Percentiles rank a stretch among this genome's conserved stretches.
Evolutionary conservation across 169 alveolate species (phyloP).

Genomic region (Neospora caninum): DNA sequence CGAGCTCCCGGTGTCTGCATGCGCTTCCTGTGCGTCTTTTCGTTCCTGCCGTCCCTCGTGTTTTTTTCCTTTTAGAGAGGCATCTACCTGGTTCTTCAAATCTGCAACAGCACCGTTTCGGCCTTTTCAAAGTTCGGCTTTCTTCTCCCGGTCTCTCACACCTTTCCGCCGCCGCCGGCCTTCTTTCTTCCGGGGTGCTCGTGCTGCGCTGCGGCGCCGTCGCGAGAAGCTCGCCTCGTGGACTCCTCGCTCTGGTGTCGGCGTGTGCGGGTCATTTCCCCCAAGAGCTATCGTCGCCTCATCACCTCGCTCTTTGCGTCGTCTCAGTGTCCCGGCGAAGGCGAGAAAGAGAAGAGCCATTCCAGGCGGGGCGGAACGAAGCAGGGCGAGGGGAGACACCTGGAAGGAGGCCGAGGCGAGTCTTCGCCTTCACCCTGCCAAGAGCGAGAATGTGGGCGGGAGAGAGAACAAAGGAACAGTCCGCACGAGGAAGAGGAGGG

Average conservation of each 20-base stretch:
- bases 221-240: neutral
- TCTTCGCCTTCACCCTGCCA: too few relatives aligned
- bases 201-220: neutral
- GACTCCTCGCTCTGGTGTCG: neutral
- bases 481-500: neutral
- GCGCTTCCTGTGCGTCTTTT: too few relatives aligned
- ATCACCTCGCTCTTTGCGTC: neutral
- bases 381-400: neutral
- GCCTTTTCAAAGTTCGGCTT: neutral
- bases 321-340: neutral
- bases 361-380: neutral
- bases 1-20: too few relatives aligned
- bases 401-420: neutral
- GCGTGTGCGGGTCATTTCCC: neutral
- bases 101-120: neutral
- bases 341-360: neutral
- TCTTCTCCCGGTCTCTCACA: neutral
- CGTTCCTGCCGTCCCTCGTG: neutral
- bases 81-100: neutral
- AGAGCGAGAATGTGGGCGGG: too few relatives aligned
- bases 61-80: neutral
- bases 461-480: neutral
- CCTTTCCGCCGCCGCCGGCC: constrained; percentile 19
- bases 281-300: neutral
- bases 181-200: constrained; percentile 28